These are phyloP conservation scores for Salvia rosmarinus DNA, from an alignment of 257 asterid genomes.

Conservation along the genomic window DNA sequence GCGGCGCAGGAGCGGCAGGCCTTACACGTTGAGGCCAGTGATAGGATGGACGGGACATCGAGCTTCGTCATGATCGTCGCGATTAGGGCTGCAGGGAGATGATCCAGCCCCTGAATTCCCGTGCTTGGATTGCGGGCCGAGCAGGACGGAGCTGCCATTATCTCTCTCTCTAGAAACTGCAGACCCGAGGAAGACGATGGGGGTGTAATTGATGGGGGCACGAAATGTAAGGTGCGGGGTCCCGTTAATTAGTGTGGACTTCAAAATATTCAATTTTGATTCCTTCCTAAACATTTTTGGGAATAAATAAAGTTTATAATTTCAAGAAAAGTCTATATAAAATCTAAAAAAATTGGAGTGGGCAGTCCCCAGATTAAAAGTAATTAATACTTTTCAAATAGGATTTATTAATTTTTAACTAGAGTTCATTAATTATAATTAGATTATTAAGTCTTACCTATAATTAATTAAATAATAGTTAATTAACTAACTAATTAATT, in stretches of 20 bases:
- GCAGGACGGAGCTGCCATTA: conserved; percentile 52
- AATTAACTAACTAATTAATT: too few species aligned
- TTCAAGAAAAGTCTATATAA: too few species aligned
- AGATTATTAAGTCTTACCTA: too few species aligned
- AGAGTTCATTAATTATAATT: too few species aligned
- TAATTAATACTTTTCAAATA: too few species aligned
- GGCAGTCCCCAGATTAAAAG: too few species aligned
- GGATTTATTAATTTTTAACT: too few species aligned
- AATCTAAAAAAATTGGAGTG: too few species aligned
- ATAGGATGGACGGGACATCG: conserved; percentile 78
- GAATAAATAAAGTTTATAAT: too few species aligned
- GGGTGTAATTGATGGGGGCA: conserved; percentile 14
- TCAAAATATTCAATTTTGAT: too few species aligned
- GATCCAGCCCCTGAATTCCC: conserved; percentile 46
- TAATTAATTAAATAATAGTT: too few species aligned
- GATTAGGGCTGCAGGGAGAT: conserved; percentile 75
- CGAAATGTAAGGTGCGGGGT: conserved; percentile 30
- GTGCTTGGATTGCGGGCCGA: conserved; percentile 33
- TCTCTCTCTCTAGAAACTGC: conserved; percentile 10
- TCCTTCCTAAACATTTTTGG: too few species aligned
- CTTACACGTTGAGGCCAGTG: conserved; percentile 85
- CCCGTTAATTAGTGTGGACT: neutral
- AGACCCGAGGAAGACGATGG: conserved; percentile 25
- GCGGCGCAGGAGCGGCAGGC: conserved; percentile 69
- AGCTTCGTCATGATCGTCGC: conserved; percentile 84